A percentile compares a stretch with the other conserved stretches of the same genome.
Evolutionary conservation across 192 early-diverging fungal genomes (phyloP).

Genomic region (Entomortierella lignicola): DNA sequence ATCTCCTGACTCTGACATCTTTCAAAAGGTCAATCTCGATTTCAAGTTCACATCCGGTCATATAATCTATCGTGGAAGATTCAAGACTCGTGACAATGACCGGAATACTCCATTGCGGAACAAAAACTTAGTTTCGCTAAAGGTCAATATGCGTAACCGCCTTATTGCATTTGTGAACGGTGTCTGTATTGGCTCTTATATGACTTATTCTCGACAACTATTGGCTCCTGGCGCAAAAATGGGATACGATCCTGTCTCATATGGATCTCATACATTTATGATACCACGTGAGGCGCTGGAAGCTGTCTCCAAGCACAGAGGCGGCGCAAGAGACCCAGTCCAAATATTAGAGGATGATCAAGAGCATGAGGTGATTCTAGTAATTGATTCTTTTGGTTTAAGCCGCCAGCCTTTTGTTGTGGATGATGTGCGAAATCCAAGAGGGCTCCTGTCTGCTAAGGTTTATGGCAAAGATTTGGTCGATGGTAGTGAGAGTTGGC

Average conservation of each 20-base stretch:
- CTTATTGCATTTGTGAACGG: constrained; percentile 79
- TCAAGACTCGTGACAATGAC: constrained; percentile 19
- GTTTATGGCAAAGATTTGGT: constrained; percentile 65
- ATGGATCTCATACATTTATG: constrained; percentile 70
- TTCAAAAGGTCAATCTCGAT: constrained; percentile 30
- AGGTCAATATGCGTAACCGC: constrained; percentile 79
- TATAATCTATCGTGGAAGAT: constrained; percentile 37
- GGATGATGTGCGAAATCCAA: constrained; percentile 80
- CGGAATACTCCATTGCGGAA: constrained; percentile 26
- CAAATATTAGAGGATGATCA: constrained; percentile 64
- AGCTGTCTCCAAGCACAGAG: constrained; percentile 1
- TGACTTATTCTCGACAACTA: constrained; percentile 73
- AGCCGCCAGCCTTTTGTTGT: constrained; percentile 74
- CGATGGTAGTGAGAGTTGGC: constrained; percentile 66
- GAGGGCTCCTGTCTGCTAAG: constrained; percentile 76
- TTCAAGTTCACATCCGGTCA: constrained; percentile 40
- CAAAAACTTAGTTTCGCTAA: constrained; percentile 58
- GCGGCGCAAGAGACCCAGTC: constrained; percentile 18
- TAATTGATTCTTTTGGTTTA: constrained; percentile 84
- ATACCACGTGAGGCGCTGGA: constrained; percentile 57
- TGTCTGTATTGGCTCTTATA: constrained; percentile 80
- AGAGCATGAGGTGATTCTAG: constrained; percentile 75
- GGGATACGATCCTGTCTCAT: constrained; percentile 72
- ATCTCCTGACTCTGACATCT: constrained; percentile 13
- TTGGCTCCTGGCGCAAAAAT: constrained; percentile 71